These are phyloP conservation scores for Eragrostis curvula DNA, from an alignment of 176 grass and related monocot genomes.

Conservation along the genomic window DNA sequence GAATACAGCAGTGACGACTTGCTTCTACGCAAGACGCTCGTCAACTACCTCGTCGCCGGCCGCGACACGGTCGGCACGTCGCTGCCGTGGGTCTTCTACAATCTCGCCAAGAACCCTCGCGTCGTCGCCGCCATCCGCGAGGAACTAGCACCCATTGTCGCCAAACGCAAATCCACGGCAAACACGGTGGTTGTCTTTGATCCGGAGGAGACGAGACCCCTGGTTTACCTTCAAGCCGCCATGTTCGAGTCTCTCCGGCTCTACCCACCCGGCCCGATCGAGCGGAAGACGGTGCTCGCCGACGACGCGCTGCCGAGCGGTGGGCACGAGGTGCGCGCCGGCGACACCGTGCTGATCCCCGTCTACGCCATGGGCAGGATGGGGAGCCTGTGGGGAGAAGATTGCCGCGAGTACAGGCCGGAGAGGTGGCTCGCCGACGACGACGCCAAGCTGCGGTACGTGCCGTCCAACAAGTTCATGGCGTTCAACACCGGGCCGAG, in stretches of 20 bases:
- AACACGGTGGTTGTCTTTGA: constrained; percentile 19
- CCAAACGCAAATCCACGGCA: no score
- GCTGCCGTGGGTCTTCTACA: constrained; percentile 47
- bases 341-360: not conserved
- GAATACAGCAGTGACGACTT: constrained; percentile 5
- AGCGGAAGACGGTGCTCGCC: constrained; percentile 29
- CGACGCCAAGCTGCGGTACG: not conserved
- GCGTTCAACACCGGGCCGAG: constrained; percentile 17
- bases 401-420: not conserved
- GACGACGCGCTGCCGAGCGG: constrained; percentile 22
- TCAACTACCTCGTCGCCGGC: constrained; percentile 30
- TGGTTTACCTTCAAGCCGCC: constrained; percentile 51
- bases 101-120: constrained; percentile 1
- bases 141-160: constrained; percentile 17
- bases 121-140: constrained; percentile 20
- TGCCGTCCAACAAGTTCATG: constrained; percentile 13
- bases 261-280: constrained; percentile 16
- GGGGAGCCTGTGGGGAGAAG: not conserved
- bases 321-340: not conserved
- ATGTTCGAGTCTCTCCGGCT: constrained; percentile 54
- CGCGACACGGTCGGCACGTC: constrained; percentile 28
- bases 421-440: constrained; percentile 15
- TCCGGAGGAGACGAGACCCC: constrained; percentile 11
- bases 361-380: constrained; percentile 14
- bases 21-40: not conserved